A percentile compares a stretch with the other conserved stretches of the same genome.
Evolutionary conservation across 2,329 filamentous ascomycete genomes (phyloP).

Genomic region (Onygena corvina): DNA sequence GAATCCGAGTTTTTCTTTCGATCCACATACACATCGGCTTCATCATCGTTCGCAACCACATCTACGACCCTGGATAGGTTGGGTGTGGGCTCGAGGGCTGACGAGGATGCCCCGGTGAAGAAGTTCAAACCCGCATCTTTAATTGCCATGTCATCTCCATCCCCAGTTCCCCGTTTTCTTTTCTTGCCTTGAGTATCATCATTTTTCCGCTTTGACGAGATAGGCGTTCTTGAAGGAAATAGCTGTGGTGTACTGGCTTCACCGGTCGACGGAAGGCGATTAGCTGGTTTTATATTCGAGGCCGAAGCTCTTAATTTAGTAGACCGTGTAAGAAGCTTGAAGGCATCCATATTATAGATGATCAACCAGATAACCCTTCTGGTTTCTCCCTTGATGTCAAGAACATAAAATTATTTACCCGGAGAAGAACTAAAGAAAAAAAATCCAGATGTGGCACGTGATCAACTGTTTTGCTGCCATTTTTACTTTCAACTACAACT

Average conservation of each 20-base stretch:
- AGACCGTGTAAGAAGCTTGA: slow-evolving; percentile 35
- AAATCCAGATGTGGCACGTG: too few species aligned
- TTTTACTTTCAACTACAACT: not conserved
- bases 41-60: slow-evolving; percentile 8
- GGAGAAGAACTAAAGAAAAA: too few species aligned
- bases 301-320: slow-evolving; percentile 31
- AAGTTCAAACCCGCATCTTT: not conserved
- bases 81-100: not conserved
- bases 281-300: slow-evolving; percentile 19
- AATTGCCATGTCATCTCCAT: slow-evolving; percentile 13
- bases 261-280: slow-evolving; percentile 31
- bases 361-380: not conserved
- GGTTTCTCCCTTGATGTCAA: not conserved
- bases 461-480: too few species aligned
- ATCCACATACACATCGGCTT: not conserved
- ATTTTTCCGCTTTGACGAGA: slow-evolving; percentile 19
- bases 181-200: slow-evolving; percentile 23
- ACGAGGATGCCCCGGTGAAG: not conserved
- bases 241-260: slow-evolving; percentile 30
- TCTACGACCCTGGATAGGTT: slow-evolving; percentile 16
- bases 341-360: slow-evolving; percentile 32
- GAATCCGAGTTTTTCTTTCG: not conserved
- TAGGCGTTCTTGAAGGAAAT: slow-evolving; percentile 22
- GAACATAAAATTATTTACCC: too few species aligned
- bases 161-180: slow-evolving; percentile 26